Base-by-base conservation (phyloP, 2,329 filamentous ascomycete genomes). In the Akanthomyces lecanii region DNA sequence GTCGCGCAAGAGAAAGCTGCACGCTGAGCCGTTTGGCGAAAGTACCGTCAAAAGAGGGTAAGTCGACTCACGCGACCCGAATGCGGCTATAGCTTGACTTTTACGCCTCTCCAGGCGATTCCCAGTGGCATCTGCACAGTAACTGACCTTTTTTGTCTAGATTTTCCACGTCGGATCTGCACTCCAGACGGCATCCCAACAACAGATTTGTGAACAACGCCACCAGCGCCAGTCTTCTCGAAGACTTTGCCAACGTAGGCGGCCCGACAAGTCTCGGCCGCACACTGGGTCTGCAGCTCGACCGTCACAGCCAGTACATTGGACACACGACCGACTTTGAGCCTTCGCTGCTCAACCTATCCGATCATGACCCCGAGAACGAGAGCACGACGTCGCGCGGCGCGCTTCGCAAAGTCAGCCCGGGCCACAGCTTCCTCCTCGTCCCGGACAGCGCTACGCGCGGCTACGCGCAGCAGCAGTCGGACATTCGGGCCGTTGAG, bases 261-360 rank as follows among this genome's bases (percentile, higher is more conserved):
- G 86, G 85, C 45, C 84, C 85, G 60, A 86, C 85, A 63, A 78
- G 88, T 69, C 79, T 90, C 63, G 88, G 87, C 74, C 82, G 86
- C 71, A 89, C 87, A 18, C 79, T 95, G 63, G 91, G 91, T 64
- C 81, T 95, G 67, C 90, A 94, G 73, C 80, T 85, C 70, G 88
- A 91, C 74, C 86, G 89, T 65, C 92, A 89, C 74, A 92, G 89
- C 76, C 89, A 91, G 75, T 91, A 94, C 71, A 91, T 95, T 69
- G 91, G 91, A 30, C 85, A 89, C 63, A 94, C 90, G 57, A 92
- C 90, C 57, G 89, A 92, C 69, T 91, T 93, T 71, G 91, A 95
- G 72, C 89, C 90, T 18, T 88, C 88, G n/a, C 81, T 95, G 61
- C 91, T 94, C 75, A 90, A 91, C 69, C 81, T 94, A 25, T 92